Base-by-base conservation (phyloP, 2,329 filamentous ascomycete genomes). In the Venturia aucupariae region DNA sequence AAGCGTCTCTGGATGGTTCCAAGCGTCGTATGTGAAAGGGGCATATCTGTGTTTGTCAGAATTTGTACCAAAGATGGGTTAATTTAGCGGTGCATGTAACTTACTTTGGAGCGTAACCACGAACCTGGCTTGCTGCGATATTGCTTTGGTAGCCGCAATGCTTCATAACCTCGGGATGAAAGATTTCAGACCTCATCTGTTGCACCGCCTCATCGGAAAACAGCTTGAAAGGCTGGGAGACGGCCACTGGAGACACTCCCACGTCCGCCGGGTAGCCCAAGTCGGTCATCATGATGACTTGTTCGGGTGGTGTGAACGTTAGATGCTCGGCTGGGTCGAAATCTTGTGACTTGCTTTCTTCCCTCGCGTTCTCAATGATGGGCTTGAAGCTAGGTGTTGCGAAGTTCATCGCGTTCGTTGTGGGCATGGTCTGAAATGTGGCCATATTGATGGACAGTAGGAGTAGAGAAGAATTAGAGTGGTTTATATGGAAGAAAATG, bases 171-270 rank as follows among this genome's bases (percentile, higher is more conserved):
- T 82, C 78, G 0, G 82, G 77, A 15, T 35, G 54, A 46, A 87
- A 76, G n/a, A 88, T 80, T 71, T 89, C 86, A 3, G 75, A 75
- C 64, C 86, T 79, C 80, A 89, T 87, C 62, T 81, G 79, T 69
- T 81, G 74, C 61, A 89, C 79, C 1, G 86, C 85, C 59, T 86
- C 84, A 39, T 78, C 70, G 13, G 82, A 83, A 73, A 89, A 89
- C 30, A 89, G 78, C 3, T 78, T 78, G 71, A 89, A 89, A 0
- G 86, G 85, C 65, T 87, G 82, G 0, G 85, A 86, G 62, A 87
- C 85, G 15, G 85, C 86, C 60, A 85, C 77, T 0, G 80, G 80
- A 1, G 86, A 89, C 32, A 89, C 79, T 4, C 85, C 86, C 61
- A 76, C 78, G 64, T 79, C 78, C 42, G 83, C 78, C 2, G 78